Evolutionary conservation across 108 stramenopile genomes (phyloP).

Genomic region (Licmophora abbreviata): DNA sequence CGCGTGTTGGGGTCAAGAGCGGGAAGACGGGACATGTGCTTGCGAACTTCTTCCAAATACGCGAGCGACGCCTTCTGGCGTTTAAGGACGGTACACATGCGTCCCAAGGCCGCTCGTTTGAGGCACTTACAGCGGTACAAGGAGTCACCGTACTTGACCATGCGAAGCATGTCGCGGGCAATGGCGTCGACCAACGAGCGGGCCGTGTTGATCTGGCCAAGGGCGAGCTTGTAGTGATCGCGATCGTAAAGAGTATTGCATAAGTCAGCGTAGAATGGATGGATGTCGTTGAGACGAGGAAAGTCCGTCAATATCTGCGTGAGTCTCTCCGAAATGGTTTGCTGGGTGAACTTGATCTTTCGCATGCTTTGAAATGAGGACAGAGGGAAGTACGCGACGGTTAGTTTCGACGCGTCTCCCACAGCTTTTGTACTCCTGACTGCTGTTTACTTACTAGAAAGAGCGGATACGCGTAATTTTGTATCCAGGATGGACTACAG

Average conservation of each 20-base stretch:
- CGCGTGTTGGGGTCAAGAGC: conserved; percentile 98
- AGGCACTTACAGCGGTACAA: conserved; percentile 98
- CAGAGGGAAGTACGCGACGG: conserved; percentile 2
- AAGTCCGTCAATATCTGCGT: conserved; percentile 90
- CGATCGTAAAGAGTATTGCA: conserved; percentile 98
- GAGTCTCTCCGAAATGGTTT: conserved; percentile 91
- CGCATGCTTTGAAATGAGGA: conserved; percentile 72
- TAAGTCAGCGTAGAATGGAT: conserved; percentile 99
- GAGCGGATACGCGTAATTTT: conserved; percentile 92
- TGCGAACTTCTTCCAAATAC: conserved; percentile 98
- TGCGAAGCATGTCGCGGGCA: conserved; percentile 92
- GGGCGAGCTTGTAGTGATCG: conserved; percentile 99
- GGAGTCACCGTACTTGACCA: conserved; percentile 98
- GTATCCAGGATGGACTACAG: conserved; percentile 98
- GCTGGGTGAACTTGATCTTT: conserved; percentile 99
- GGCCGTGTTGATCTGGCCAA: conserved; percentile 97
- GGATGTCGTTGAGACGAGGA: conserved; percentile 97
- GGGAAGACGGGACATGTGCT: conserved; percentile 96
- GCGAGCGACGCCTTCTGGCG: conserved; percentile 91
- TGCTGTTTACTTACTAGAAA: conserved; percentile 78
- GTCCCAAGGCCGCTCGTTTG: conserved; percentile 96
- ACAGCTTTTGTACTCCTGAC: background rate
- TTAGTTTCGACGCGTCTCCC: background rate
- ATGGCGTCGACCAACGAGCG: conserved; percentile 87
- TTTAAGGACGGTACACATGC: conserved; percentile 98